phyloP scores from a whole-genome alignment of 768 basidiomycete species.

The Clathrus columnatus region DNA sequence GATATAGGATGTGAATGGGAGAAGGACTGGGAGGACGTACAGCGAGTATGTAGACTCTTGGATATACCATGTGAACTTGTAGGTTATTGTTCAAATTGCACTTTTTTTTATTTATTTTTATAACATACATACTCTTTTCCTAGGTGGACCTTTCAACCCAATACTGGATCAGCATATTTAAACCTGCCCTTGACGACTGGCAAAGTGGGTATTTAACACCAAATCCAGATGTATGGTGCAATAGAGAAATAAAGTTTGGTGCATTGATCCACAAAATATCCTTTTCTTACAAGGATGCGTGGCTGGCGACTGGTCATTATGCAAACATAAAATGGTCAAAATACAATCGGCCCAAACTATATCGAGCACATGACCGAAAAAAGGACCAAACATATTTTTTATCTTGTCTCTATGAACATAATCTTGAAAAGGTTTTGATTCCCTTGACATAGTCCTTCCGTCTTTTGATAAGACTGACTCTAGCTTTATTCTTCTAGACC shows the following conservation, averaged over 20 bases:
- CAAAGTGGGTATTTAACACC: slow-evolving; percentile 64
- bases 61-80: slow-evolving; percentile 74
- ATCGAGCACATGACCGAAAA: slow-evolving; percentile 38
- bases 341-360: slow-evolving; percentile 27
- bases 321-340: slow-evolving; percentile 54
- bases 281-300: slow-evolving; percentile 37
- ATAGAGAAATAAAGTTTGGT: slow-evolving; percentile 90
- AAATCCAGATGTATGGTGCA: slow-evolving; percentile 92
- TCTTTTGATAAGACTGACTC: neutral
- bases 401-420: slow-evolving; percentile 60
- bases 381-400: slow-evolving; percentile 96
- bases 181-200: slow-evolving; percentile 76
- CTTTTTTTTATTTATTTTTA: neutral
- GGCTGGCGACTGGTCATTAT: slow-evolving; percentile 91
- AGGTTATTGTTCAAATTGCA: slow-evolving; percentile 13
- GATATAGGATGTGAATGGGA: slow-evolving; percentile 94
- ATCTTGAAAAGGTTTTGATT: slow-evolving; percentile 40
- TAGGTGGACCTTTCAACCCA: slow-evolving; percentile 83
- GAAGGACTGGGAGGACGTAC: slow-evolving; percentile 89
- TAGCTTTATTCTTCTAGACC: slow-evolving; percentile 23
- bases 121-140: neutral
- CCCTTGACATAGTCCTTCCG: neutral
- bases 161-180: slow-evolving; percentile 89
- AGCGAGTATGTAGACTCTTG: slow-evolving; percentile 61
- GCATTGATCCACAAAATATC: slow-evolving; percentile 55